Evolutionary conservation across 108 stramenopile genomes (phyloP).

Genomic region (Fistulifera solaris): DNA sequence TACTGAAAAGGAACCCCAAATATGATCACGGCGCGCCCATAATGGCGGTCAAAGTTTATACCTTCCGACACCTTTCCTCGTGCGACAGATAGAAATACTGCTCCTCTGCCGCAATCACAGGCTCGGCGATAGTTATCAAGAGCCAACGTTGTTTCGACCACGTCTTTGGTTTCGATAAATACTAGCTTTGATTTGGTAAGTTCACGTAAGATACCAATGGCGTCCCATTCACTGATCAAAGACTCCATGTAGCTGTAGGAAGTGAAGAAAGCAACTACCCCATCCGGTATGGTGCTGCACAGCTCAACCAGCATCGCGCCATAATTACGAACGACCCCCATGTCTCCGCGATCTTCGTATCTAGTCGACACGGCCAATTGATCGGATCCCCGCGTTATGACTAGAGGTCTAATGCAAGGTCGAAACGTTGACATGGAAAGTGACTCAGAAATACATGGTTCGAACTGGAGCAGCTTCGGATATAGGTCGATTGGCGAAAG

Average conservation of each 20-base stretch:
- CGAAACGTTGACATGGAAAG: slow-evolving; percentile 97
- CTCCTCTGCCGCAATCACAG: slow-evolving; percentile 97
- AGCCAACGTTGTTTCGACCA: slow-evolving; percentile 97
- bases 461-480: slow-evolving; percentile 95
- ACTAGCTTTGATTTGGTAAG: slow-evolving; percentile 91
- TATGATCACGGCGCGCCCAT: slow-evolving; percentile 95
- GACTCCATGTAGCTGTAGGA: slow-evolving; percentile 98
- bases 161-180: slow-evolving; percentile 99
- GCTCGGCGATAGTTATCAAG: slow-evolving; percentile 95
- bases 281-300: slow-evolving; percentile 88
- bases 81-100: slow-evolving; percentile 97
- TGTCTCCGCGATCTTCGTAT: slow-evolving; percentile 87
- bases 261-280: slow-evolving; percentile 97
- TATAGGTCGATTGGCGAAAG: slow-evolving; percentile 98
- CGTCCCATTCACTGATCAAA: slow-evolving; percentile 91
- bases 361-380: slow-evolving; percentile 81
- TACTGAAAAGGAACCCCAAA: slow-evolving; percentile 99
- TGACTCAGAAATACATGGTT: slow-evolving; percentile 90
- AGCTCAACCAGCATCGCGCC: slow-evolving; percentile 87
- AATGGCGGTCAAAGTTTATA: slow-evolving; percentile 99
- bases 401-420: slow-evolving; percentile 94
- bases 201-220: slow-evolving; percentile 82
- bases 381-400: slow-evolving; percentile 93
- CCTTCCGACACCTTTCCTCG: slow-evolving; percentile 98
- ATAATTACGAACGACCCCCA: slow-evolving; percentile 72